Base-by-base conservation (phyloP, 306 rosid genomes). In the Sesbania bispinosa region DNA sequence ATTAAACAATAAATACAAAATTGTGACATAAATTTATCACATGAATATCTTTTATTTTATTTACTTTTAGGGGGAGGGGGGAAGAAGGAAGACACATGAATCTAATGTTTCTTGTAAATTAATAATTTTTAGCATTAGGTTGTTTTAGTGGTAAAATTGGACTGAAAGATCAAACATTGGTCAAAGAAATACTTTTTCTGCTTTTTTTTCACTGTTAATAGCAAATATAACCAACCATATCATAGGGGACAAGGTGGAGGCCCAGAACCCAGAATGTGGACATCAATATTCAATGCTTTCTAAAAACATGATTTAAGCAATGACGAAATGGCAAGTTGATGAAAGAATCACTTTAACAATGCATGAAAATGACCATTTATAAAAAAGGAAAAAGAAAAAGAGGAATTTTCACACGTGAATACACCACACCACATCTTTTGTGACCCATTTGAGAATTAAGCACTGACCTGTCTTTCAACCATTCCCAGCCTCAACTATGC, bases 291-390 rank as follows among this genome's bases (percentile, higher is more conserved):
- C 54, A 73, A 73, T 73, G 48, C 65, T 78, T 78, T 42, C 64
- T 52, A 43, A 27, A 58, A 58, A 42, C 10, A 38, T 79, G 79
- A 79, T 60, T 19, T 79, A 59, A 73, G 83, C 83, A 79, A 50
- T 79, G 79, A 79, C 83, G 76, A 73, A 66, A 66, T 66, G 30
- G 42, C 54, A 78, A 55, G 42, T 35, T 47, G 79, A 36, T 59
- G 66, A 73, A 73, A 59, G 83, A 67, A 73, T 67, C 71, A 58
- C 75, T 73, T 73, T 58, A 39, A 33, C 42, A 45, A 71, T 8
- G 23, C 70, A 29, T 43, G 67, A 66, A 66, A 73, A 59, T 3
- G 79, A 79, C 71, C 16, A 38, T 48, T 57, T 41, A 50, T 43
- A 4, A 8, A 5, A 58, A 13, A 35, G 33, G 1, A 52, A 2